Evolutionary conservation across 495 filamentous ascomycete species (phyloP).

Genomic region (Neurospora sublineolata): DNA sequence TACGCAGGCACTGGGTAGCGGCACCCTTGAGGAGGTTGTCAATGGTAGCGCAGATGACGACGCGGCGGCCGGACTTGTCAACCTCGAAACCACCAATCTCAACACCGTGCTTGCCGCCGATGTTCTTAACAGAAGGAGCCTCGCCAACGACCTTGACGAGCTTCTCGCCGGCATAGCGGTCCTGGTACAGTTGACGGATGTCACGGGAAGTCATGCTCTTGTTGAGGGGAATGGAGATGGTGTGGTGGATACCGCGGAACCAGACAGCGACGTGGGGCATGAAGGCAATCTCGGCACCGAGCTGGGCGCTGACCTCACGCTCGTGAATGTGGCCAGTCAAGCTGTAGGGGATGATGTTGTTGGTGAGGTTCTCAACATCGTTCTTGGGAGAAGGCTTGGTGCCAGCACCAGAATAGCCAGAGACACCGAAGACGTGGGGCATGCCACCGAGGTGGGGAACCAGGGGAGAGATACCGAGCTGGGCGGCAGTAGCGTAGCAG

Average conservation of each 20-base stretch:
- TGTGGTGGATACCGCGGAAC: constrained; percentile 95
- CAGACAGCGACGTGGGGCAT: constrained; percentile 91
- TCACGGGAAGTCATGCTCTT: constrained; percentile 79
- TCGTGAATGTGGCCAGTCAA: constrained; percentile 96
- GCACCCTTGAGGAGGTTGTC: constrained; percentile 96
- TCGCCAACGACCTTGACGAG: constrained; percentile 88
- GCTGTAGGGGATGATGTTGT: constrained; percentile 89
- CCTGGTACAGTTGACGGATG: constrained; percentile 89
- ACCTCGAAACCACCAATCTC: constrained; percentile 95
- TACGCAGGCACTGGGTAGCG: constrained; percentile 88
- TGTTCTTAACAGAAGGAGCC: constrained; percentile 75
- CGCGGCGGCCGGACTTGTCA: constrained; percentile 75
- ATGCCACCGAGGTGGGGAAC: constrained; percentile 65
- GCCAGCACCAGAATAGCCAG: constrained; percentile 91
- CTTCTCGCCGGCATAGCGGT: constrained; percentile 89
- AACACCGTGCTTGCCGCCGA: constrained; percentile 81
- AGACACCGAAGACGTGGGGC: constrained; percentile 85
- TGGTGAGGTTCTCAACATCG: constrained; percentile 72
- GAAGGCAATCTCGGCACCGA: constrained; percentile 71
- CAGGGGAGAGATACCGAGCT: constrained; percentile 79
- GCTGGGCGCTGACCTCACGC: constrained; percentile 71
- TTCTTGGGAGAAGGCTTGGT: constrained; percentile 96
- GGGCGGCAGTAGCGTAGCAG: constrained; percentile 94
- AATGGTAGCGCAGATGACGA: constrained; percentile 93
- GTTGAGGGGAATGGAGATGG: constrained; percentile 78